phyloP scores from a whole-genome alignment of 306 rosid species.

The Amphicarpaea edgeworthii region DNA sequence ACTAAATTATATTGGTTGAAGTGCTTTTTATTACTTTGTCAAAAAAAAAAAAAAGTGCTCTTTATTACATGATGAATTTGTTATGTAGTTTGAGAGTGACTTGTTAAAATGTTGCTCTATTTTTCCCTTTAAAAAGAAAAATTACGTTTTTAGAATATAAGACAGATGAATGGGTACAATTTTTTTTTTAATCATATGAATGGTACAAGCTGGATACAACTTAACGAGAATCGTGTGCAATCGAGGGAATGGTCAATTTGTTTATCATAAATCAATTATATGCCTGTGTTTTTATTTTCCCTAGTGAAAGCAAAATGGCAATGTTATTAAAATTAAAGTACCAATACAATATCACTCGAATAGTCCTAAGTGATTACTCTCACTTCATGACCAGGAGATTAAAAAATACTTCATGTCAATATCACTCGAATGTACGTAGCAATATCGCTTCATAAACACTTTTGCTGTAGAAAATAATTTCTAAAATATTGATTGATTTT shows the following conservation, averaged over 20 bases:
- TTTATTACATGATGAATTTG: conserved; percentile 4
- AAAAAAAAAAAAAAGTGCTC: too few species aligned
- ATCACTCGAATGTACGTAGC: too few species aligned
- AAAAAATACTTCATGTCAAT: too few species aligned
- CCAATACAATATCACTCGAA: not conserved
- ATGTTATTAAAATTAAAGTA: not conserved
- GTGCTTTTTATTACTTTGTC: too few species aligned
- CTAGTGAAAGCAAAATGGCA: not conserved
- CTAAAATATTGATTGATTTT: too few species aligned
- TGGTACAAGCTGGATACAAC: conserved; percentile 25
- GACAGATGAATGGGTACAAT: not conserved
- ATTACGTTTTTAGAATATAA: not conserved
- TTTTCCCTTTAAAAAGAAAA: not conserved
- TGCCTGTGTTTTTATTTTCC: not conserved
- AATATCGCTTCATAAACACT: too few species aligned
- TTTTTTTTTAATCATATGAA: not conserved
- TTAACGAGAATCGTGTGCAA: conserved; percentile 11
- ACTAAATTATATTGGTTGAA: not conserved
- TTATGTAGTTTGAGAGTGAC: conserved; percentile 4
- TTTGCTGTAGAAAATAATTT: too few species aligned
- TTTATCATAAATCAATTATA: not conserved
- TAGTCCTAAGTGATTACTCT: not conserved
- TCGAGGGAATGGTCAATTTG: not conserved
- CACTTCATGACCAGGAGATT: not conserved
- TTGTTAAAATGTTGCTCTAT: not conserved